phyloP scores from a whole-genome alignment of 495 filamentous ascomycete species.

The Pyronema omphalodes region DNA sequence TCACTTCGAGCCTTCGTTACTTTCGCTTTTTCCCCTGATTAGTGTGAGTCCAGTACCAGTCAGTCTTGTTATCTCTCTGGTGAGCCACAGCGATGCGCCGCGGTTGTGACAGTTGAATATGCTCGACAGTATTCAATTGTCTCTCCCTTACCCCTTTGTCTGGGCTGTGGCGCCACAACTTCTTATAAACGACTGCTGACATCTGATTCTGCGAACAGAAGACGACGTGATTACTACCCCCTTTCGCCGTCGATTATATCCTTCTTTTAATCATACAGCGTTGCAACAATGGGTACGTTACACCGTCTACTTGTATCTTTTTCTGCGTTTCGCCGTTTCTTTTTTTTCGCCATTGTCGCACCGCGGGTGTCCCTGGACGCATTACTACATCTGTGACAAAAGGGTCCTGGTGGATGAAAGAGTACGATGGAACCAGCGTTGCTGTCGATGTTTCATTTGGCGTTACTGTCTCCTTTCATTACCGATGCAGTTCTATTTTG shows the following conservation, averaged over 20 bases:
- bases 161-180: background rate
- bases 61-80: too few relatives aligned
- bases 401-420: background rate
- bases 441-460: too few relatives aligned
- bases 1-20: background rate
- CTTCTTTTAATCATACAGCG: background rate
- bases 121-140: too few relatives aligned
- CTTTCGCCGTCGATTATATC: background rate
- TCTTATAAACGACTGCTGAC: background rate
- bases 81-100: too few relatives aligned
- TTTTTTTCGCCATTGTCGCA: background rate
- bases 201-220: background rate
- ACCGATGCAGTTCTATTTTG: too few relatives aligned
- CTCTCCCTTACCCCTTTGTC: background rate
- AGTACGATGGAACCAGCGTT: background rate
- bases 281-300: background rate
- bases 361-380: background rate
- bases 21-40: background rate
- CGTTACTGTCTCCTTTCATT: too few relatives aligned
- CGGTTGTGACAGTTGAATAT: too few relatives aligned
- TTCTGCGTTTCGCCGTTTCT: background rate
- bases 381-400: background rate
- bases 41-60: background rate
- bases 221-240: background rate
- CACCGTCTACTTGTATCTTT: background rate